Evolutionary conservation across 495 filamentous ascomycete species (phyloP).

Genomic region (Rostrohypoxylon terebratum): DNA sequence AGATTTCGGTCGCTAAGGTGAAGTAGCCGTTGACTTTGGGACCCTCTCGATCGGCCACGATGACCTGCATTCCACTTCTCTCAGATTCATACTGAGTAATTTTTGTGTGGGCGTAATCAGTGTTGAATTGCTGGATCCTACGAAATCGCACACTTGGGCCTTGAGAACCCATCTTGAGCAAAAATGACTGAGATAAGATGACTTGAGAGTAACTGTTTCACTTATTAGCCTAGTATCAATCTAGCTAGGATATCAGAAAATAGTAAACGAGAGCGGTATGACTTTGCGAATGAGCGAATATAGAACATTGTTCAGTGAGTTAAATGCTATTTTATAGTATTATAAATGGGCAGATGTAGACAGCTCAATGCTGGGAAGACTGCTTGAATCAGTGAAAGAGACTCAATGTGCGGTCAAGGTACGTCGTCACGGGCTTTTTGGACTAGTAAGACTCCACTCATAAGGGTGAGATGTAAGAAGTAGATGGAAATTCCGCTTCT

Average conservation of each 20-base stretch:
- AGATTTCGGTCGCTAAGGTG: slow-evolving; percentile 94
- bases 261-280: neutral
- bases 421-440: slow-evolving; percentile 21
- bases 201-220: slow-evolving; percentile 36
- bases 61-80: slow-evolving; percentile 91
- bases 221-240: slow-evolving; percentile 33
- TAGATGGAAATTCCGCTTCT: slow-evolving; percentile 37
- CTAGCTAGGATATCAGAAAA: slow-evolving; percentile 9
- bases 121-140: slow-evolving; percentile 82
- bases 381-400: slow-evolving; percentile 9
- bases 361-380: slow-evolving; percentile 3
- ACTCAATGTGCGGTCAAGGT: slow-evolving; percentile 43
- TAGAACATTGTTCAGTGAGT: slow-evolving; percentile 13
- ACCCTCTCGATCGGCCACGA: slow-evolving; percentile 90
- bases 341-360: slow-evolving; percentile 27
- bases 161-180: slow-evolving; percentile 52
- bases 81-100: slow-evolving; percentile 86
- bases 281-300: slow-evolving; percentile 9
- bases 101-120: slow-evolving; percentile 85
- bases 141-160: slow-evolving; percentile 71
- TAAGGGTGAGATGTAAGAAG: slow-evolving; percentile 32
- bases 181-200: slow-evolving; percentile 31
- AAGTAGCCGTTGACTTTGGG: slow-evolving; percentile 97
- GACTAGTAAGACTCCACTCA: slow-evolving; percentile 31
- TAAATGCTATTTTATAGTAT: slow-evolving; percentile 8